Evolutionary conservation across 2,329 filamentous ascomycete genomes (phyloP).

Genomic region (Trichoderma sp.): DNA sequence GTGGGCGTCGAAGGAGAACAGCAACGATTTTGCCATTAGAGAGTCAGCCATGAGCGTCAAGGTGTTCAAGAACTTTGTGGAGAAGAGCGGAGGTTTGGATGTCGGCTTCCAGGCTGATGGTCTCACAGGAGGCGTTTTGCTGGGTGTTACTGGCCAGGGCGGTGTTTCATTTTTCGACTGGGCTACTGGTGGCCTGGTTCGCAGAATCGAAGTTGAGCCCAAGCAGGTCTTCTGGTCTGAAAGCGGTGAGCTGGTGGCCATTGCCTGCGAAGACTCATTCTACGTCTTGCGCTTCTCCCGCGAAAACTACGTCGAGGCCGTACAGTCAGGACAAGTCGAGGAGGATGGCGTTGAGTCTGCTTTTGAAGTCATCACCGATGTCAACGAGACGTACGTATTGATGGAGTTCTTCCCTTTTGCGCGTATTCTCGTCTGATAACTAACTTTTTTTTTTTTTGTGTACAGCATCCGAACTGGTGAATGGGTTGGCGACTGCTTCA

Average conservation of each 20-base stretch:
- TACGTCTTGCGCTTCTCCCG: constrained; percentile 91
- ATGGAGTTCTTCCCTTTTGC: neutral
- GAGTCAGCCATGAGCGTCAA: constrained; percentile 94
- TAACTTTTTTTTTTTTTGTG: neutral
- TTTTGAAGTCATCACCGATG: constrained; percentile 94
- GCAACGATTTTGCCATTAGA: constrained; percentile 96
- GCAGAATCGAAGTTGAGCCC: constrained; percentile 81
- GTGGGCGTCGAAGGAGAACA: constrained; percentile 96
- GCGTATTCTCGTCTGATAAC: neutral
- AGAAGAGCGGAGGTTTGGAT: constrained; percentile 83
- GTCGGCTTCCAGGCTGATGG: constrained; percentile 95
- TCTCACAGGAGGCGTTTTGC: constrained; percentile 79
- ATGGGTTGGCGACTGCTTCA: constrained; percentile 98
- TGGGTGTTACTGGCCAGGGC: constrained; percentile 92
- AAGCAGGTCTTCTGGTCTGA: constrained; percentile 92
- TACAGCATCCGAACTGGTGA: constrained; percentile 82
- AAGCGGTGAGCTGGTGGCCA: constrained; percentile 84
- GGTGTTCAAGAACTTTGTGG: constrained; percentile 96
- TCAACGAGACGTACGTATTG: constrained; percentile 70
- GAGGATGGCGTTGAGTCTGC: constrained; percentile 91
- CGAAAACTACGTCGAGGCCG: constrained; percentile 79
- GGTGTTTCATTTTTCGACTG: constrained; percentile 97
- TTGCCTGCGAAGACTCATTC: constrained; percentile 92
- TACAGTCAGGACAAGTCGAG: constrained; percentile 79
- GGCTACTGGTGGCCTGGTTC: constrained; percentile 82